Conservation (phyloP, 2,329 filamentous ascomycete genomes). For the Plectosphaerella sp. region DNA sequence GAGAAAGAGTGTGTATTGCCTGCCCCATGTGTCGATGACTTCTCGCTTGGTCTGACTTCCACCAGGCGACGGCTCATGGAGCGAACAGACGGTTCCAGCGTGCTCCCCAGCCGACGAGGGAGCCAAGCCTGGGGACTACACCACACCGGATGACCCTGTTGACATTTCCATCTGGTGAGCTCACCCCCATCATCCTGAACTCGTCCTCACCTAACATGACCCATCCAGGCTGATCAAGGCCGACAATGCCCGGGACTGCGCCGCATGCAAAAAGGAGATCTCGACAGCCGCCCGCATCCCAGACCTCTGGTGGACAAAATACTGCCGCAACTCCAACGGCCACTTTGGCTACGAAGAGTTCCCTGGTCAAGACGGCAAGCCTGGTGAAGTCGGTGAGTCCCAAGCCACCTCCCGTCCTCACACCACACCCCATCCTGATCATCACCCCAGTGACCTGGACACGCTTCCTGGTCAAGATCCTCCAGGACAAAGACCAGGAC, state of each 20-base stretch:
- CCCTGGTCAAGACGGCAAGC: slow-evolving; percentile 6
- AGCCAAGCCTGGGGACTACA: too few species aligned
- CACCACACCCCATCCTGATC: not conserved
- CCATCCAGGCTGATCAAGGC: not conserved
- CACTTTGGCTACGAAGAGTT: slow-evolving; percentile 28
- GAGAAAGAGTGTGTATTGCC: too few species aligned
- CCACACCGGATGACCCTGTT: too few species aligned
- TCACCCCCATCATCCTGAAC: too few species aligned
- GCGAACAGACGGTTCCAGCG: too few species aligned
- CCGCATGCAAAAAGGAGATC: slow-evolving; percentile 10
- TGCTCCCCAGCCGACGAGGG: too few species aligned
- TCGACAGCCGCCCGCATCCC: slow-evolving; percentile 21
- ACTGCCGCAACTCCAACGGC: slow-evolving; percentile 28
- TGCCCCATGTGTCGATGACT: too few species aligned
- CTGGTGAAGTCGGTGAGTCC: slow-evolving; percentile 14
- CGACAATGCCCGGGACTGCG: not conserved
- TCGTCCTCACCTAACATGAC: too few species aligned
- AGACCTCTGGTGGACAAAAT: slow-evolving; percentile 28
- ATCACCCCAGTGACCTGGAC: slow-evolving; percentile 23
- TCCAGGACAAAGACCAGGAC: slow-evolving; percentile 5
- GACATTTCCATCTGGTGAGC: too few species aligned
- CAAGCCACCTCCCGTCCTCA: not conserved
- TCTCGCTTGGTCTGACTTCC: too few species aligned
- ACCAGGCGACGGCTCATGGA: too few species aligned
- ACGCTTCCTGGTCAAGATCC: slow-evolving; percentile 23